Conservation (phyloP, 2,329 filamentous ascomycete genomes). For the Emergomyces pasteurianus region DNA sequence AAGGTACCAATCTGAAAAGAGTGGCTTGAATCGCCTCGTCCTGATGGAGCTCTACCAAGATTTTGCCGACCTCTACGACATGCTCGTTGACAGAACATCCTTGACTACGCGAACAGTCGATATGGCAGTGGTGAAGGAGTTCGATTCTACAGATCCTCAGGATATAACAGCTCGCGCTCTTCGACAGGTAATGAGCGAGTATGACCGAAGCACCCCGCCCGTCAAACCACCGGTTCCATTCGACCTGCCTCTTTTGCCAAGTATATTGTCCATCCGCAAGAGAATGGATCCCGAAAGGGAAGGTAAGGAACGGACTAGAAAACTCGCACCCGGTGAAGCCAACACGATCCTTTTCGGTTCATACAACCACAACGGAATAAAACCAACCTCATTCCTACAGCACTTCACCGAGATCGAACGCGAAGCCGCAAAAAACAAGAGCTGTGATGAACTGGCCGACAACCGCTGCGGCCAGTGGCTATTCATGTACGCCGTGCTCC, state of each 20-base stretch:
- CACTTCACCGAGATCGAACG: slow-evolving; percentile 39
- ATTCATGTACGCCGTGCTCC: slow-evolving; percentile 39
- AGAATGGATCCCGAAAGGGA: slow-evolving; percentile 61
- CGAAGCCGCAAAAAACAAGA: slow-evolving; percentile 30
- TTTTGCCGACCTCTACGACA: slow-evolving; percentile 74
- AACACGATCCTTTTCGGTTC: slow-evolving; percentile 64
- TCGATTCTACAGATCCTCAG: slow-evolving; percentile 35
- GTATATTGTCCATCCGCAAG: slow-evolving; percentile 51
- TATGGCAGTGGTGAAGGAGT: slow-evolving; percentile 44
- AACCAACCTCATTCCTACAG: slow-evolving; percentile 36
- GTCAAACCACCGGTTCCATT: slow-evolving; percentile 87
- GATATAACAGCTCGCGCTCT: slow-evolving; percentile 58
- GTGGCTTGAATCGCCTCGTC: slow-evolving; percentile 74
- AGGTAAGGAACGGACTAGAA: slow-evolving; percentile 56
- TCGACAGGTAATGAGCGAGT: slow-evolving; percentile 71
- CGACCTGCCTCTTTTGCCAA: slow-evolving; percentile 68
- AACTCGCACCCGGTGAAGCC: slow-evolving; percentile 67
- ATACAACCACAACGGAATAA: slow-evolving; percentile 63
- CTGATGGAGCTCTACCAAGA: slow-evolving; percentile 74
- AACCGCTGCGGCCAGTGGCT: slow-evolving; percentile 41
- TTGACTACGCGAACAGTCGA: slow-evolving; percentile 70
- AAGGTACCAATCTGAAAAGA: slow-evolving; percentile 80
- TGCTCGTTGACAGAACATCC: slow-evolving; percentile 67
- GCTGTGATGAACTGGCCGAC: slow-evolving; percentile 33
- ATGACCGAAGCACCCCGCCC: slow-evolving; percentile 77